Conservation (phyloP, 768 basidiomycete genomes). For the Symmetrospora coprosmae region DNA sequence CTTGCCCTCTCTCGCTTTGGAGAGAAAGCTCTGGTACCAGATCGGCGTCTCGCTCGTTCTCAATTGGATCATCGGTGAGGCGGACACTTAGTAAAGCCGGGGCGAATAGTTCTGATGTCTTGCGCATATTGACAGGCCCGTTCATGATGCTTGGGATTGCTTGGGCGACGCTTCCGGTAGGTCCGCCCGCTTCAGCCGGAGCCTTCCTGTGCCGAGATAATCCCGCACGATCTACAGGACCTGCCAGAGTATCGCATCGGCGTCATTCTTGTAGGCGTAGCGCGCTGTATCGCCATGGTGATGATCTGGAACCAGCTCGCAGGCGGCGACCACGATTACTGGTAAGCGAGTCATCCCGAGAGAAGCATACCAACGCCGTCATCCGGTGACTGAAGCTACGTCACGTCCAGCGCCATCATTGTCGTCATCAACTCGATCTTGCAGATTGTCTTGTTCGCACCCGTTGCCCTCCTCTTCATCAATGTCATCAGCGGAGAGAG, state of each 20-base stretch:
- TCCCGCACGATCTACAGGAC: not conserved
- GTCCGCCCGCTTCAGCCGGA: not conserved
- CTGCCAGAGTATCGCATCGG: slow-evolving; percentile 52
- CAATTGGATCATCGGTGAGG: slow-evolving; percentile 23
- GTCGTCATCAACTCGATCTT: slow-evolving; percentile 66
- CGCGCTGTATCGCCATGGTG: slow-evolving; percentile 47
- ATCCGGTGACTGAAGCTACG: too few species aligned
- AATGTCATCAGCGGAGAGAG: slow-evolving; percentile 49
- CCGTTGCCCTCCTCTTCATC: slow-evolving; percentile 58
- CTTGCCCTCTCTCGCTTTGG: slow-evolving; percentile 48
- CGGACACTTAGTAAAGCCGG: not conserved
- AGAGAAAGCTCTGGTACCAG: slow-evolving; percentile 51
- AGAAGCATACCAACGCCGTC: too few species aligned
- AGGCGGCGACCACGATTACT: slow-evolving; percentile 54
- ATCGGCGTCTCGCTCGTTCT: slow-evolving; percentile 47
- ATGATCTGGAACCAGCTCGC: slow-evolving; percentile 64
- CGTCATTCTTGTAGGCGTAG: slow-evolving; percentile 68
- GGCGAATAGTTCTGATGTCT: slow-evolving; percentile 40
- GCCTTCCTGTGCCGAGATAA: too few species aligned
- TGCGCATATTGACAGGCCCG: slow-evolving; percentile 65
- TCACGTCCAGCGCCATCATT: slow-evolving; percentile 48
- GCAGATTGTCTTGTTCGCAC: slow-evolving; percentile 63
- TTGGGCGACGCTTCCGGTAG: slow-evolving; percentile 66
- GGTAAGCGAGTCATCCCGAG: too few species aligned
- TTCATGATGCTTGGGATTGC: slow-evolving; percentile 71